phyloP scores from a whole-genome alignment of 768 basidiomycete species.

The Xerocomus spinulosus region DNA sequence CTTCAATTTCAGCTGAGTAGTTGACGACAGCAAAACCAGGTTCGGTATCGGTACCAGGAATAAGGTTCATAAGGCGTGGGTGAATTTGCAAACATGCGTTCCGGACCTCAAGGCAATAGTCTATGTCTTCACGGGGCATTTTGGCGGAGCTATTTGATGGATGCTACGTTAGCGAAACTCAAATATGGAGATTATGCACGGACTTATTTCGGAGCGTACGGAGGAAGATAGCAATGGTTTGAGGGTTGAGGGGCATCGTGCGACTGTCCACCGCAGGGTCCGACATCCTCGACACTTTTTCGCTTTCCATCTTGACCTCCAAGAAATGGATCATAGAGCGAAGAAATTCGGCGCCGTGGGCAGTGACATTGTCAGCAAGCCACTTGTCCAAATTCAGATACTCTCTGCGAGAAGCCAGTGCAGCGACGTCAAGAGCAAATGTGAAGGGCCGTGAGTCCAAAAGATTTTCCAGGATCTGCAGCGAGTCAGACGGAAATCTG shows the following conservation, averaged over 20 bases:
- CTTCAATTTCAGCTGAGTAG: conserved; percentile 85
- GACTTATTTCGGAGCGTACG: conserved; percentile 83
- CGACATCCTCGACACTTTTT: conserved; percentile 69
- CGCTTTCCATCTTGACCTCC: conserved; percentile 89
- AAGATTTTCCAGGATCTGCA: conserved; percentile 85
- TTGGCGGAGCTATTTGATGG: conserved; percentile 54
- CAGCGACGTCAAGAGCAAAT: conserved; percentile 91
- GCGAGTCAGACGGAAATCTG: conserved; percentile 3
- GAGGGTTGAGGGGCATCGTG: conserved; percentile 84
- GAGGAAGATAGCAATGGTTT: conserved; percentile 88
- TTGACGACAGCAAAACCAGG: conserved; percentile 87
- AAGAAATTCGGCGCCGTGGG: conserved; percentile 82
- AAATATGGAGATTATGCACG: conserved; percentile 24
- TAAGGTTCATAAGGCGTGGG: conserved; percentile 92
- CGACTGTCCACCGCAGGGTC: conserved; percentile 74
- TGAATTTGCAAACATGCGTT: conserved; percentile 92
- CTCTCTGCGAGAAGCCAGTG: conserved; percentile 87
- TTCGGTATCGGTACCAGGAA: conserved; percentile 80
- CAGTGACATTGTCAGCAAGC: conserved; percentile 81
- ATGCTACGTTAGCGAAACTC: conserved; percentile 1
- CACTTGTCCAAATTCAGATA: conserved; percentile 96
- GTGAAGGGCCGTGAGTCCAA: conserved; percentile 85
- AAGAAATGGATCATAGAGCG: conserved; percentile 85
- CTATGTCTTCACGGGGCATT: conserved; percentile 74
- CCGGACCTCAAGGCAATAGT: conserved; percentile 86